These are phyloP conservation scores for Penicillium digitatum DNA, from an alignment of 2,329 filamentous ascomycete genomes.

Conservation along the genomic window DNA sequence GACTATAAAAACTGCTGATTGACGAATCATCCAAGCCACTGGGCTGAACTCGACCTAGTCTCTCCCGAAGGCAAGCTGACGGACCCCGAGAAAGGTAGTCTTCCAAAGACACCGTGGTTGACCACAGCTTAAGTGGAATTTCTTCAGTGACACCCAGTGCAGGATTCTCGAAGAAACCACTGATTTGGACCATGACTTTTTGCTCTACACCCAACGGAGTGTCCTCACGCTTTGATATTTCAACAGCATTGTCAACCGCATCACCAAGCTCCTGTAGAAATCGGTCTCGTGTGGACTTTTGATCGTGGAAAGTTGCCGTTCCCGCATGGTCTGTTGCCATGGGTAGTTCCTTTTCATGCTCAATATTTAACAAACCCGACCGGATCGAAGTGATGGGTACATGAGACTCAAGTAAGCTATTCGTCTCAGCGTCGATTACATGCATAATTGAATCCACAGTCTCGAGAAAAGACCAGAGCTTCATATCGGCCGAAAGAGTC, in stretches of 20 bases:
- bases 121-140: slow-evolving; percentile 33
- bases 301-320: slow-evolving; percentile 30
- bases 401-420: slow-evolving; percentile 53
- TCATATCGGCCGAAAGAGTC: slow-evolving; percentile 55
- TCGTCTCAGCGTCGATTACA: slow-evolving; percentile 34
- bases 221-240: slow-evolving; percentile 34
- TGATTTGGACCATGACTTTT: slow-evolving; percentile 55
- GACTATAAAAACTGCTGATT: slow-evolving; percentile 31
- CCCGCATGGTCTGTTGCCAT: slow-evolving; percentile 33
- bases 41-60: slow-evolving; percentile 40
- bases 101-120: slow-evolving; percentile 25
- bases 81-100: slow-evolving; percentile 57
- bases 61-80: slow-evolving; percentile 52
- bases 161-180: slow-evolving; percentile 62
- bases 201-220: slow-evolving; percentile 50
- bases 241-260: slow-evolving; percentile 20
- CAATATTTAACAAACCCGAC: slow-evolving; percentile 32
- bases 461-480: slow-evolving; percentile 62
- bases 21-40: slow-evolving; percentile 29
- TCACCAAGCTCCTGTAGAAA: slow-evolving; percentile 27
- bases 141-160: slow-evolving; percentile 49
- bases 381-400: slow-evolving; percentile 55
- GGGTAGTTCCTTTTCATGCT: slow-evolving; percentile 33
- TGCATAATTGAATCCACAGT: slow-evolving; percentile 58
- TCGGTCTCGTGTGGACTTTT: slow-evolving; percentile 25